phyloP scores from a whole-genome alignment of 2,329 filamentous ascomycete species.

The Neofusicoccum umdonicola region DNA sequence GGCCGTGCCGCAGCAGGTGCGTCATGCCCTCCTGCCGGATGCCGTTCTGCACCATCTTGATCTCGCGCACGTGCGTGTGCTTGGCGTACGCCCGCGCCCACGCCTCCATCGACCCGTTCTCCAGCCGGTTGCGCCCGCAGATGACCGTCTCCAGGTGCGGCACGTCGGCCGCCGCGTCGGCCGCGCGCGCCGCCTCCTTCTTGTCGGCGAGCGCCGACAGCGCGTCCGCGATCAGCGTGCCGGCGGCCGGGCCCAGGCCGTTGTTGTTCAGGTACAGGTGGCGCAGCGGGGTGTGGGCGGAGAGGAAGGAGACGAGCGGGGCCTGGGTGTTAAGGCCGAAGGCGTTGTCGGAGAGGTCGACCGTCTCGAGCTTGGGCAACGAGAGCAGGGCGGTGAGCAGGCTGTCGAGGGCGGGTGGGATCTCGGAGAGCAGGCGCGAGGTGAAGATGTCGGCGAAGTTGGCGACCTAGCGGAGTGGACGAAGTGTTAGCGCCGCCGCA shows the following conservation, averaged over 20 bases:
- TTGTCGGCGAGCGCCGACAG: slow-evolving; percentile 78
- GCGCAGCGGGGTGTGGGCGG: slow-evolving; percentile 82
- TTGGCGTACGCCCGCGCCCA: slow-evolving; percentile 88
- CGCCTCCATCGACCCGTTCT: slow-evolving; percentile 93
- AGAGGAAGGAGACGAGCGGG: slow-evolving; percentile 87
- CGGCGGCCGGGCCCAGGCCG: slow-evolving; percentile 87
- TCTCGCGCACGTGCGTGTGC: slow-evolving; percentile 73
- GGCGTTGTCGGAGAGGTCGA: slow-evolving; percentile 97
- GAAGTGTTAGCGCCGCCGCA: slow-evolving; percentile 1
- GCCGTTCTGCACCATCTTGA: slow-evolving; percentile 98
- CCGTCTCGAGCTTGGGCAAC: slow-evolving; percentile 79
- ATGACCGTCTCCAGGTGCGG: slow-evolving; percentile 93
- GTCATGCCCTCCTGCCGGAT: slow-evolving; percentile 92
- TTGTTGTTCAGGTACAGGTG: slow-evolving; percentile 99
- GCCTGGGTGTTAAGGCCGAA: slow-evolving; percentile 95
- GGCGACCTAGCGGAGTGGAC: slow-evolving; percentile 55
- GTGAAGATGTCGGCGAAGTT: slow-evolving; percentile 99
- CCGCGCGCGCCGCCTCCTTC: slow-evolving; percentile 74
- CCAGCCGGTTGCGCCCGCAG: slow-evolving; percentile 91
- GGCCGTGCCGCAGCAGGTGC: slow-evolving; percentile 73
- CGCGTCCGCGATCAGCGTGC: slow-evolving; percentile 83
- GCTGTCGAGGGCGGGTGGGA: slow-evolving; percentile 81
- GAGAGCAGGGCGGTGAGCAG: slow-evolving; percentile 85
- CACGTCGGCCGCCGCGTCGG: slow-evolving; percentile 52
- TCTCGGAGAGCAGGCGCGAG: slow-evolving; percentile 86